Evolutionary conservation across 495 filamentous ascomycete species (phyloP).

Genomic region (Penicillium steckii): DNA sequence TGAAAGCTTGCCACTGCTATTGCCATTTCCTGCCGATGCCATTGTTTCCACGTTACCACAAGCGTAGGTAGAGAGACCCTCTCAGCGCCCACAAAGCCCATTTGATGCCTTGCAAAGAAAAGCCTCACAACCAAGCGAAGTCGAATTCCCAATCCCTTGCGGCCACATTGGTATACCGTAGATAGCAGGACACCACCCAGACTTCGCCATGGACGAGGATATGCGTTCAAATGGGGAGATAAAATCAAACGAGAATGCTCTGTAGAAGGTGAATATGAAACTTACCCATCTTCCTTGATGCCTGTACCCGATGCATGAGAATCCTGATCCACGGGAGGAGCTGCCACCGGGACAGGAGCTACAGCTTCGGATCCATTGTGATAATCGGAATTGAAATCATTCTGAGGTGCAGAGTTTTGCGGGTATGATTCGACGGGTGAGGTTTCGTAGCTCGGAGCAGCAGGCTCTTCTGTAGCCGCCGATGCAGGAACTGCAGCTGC

Average conservation of each 20-base stretch:
- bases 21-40: no score
- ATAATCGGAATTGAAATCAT: slow-evolving; percentile 49
- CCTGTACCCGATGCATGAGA: slow-evolving; percentile 52
- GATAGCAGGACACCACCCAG: slow-evolving; percentile 1
- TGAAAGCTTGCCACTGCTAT: not conserved
- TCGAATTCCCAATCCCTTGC: not conserved
- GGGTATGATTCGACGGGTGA: slow-evolving; percentile 43
- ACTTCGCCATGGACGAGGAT: not conserved
- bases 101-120: not conserved
- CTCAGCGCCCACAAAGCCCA: not conserved
- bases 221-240: not conserved
- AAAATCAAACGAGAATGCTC: slow-evolving; percentile 11
- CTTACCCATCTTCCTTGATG: slow-evolving; percentile 99
- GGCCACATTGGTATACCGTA: not conserved
- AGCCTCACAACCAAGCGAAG: not conserved
- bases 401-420: slow-evolving; percentile 30
- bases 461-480: slow-evolving; percentile 21
- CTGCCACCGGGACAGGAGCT: slow-evolving; percentile 44
- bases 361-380: slow-evolving; percentile 65
- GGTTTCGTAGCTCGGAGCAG: slow-evolving; percentile 27
- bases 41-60: no score
- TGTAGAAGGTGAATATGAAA: slow-evolving; percentile 29
- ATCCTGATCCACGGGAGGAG: slow-evolving; percentile 32
- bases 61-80: not conserved
- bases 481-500: slow-evolving; percentile 18